A percentile compares a stretch with the other conserved stretches of the same genome.
Conservation (phyloP, 2,329 filamentous ascomycete genomes). For the Madurella mycetomatis region DNA sequence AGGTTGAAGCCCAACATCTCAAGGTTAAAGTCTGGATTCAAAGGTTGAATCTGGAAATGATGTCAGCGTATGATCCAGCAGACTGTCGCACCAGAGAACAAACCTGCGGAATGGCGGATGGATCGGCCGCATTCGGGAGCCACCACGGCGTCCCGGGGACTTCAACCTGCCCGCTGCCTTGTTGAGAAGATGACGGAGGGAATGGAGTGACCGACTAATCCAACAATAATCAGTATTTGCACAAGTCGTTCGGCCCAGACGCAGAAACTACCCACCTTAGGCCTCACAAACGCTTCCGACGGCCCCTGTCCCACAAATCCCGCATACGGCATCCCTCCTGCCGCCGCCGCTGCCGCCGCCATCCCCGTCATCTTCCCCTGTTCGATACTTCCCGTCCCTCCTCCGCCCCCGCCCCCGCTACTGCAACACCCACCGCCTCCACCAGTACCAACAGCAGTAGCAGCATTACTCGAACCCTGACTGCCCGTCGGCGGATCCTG, state of each 20-base stretch:
- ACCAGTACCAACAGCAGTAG: neutral
- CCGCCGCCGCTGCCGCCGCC: neutral
- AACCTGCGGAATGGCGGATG: conserved; percentile 35
- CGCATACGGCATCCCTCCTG: neutral
- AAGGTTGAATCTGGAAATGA: conserved; percentile 30
- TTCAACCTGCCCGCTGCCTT: conserved; percentile 19
- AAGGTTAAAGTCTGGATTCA: conserved; percentile 51
- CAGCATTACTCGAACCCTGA: conserved; percentile 11
- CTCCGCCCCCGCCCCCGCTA: neutral
- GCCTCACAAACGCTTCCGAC: conserved; percentile 16
- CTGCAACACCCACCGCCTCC: neutral
- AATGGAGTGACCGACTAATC: conserved; percentile 24
- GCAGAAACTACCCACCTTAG: conserved; percentile 14
- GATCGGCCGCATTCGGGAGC: conserved; percentile 29
- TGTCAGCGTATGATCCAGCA: neutral
- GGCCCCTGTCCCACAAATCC: neutral
- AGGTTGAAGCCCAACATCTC: conserved; percentile 51
- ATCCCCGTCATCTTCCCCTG: neutral
- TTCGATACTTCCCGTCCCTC: neutral
- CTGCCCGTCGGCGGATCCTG: conserved; percentile 41
- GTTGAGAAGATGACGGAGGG: conserved; percentile 18
- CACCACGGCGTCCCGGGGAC: conserved; percentile 27
- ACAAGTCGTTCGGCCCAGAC: no score
- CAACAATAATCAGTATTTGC: neutral
- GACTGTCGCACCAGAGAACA: conserved; percentile 25